These are phyloP conservation scores for Biscogniauxia marginata DNA, from an alignment of 2,329 filamentous ascomycete genomes.

Conservation along the genomic window DNA sequence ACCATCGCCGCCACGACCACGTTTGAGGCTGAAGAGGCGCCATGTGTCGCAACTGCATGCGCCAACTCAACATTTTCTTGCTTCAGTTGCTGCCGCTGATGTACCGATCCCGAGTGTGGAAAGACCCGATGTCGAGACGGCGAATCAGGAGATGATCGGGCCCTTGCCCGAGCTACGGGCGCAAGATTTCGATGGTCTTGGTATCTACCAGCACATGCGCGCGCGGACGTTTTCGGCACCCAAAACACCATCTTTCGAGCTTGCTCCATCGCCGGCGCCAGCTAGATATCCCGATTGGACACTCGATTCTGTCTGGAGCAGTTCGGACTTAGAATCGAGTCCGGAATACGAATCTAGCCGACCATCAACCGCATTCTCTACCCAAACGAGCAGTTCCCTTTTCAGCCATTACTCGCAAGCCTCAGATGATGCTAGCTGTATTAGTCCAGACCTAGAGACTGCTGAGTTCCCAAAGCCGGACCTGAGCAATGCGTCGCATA, in stretches of 20 bases:
- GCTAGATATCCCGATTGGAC: constrained; percentile 59
- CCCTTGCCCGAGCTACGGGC: constrained; percentile 36
- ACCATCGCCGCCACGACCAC: constrained; percentile 49
- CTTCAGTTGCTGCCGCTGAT: constrained; percentile 64
- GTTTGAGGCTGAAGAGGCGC: constrained; percentile 55
- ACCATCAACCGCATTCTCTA: constrained; percentile 59
- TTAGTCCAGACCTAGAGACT: constrained; percentile 48
- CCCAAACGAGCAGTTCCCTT: constrained; percentile 55
- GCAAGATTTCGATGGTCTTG: constrained; percentile 32
- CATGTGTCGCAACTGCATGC: constrained; percentile 52
- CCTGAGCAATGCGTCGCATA: constrained; percentile 4
- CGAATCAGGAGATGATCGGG: constrained; percentile 45
- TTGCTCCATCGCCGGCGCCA: constrained; percentile 43
- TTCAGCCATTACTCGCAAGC: constrained; percentile 56
- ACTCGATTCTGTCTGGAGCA: constrained; percentile 55
- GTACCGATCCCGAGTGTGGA: constrained; percentile 65
- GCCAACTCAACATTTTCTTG: constrained; percentile 65
- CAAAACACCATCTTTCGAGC: constrained; percentile 56
- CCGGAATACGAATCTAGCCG: constrained; percentile 59
- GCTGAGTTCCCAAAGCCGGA: constrained; percentile 31
- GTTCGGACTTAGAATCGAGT: constrained; percentile 52
- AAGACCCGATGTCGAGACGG: constrained; percentile 43
- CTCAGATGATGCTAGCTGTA: constrained; percentile 56
- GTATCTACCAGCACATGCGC: constrained; percentile 34
- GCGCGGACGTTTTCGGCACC: constrained; percentile 52